Percentiles rank a stretch among this genome's conserved stretches.
Evolutionary conservation across 306 rosid genomes (phyloP).

Genomic region (Vigna hirtella): DNA sequence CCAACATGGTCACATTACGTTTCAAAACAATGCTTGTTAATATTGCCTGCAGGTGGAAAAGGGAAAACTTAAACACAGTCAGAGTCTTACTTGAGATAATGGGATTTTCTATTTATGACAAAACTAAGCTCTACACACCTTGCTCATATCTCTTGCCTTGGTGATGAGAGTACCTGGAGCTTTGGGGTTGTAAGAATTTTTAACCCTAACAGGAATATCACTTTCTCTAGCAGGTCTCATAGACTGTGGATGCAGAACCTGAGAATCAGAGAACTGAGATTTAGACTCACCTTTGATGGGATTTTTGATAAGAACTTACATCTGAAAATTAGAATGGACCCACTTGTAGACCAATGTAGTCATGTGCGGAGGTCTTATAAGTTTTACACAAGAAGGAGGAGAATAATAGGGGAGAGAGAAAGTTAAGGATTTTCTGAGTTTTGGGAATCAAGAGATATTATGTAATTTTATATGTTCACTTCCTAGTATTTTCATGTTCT

Average conservation of each 20-base stretch:
- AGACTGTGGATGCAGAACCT: conserved; percentile 99
- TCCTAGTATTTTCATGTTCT: too few relatives aligned
- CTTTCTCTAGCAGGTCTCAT: conserved; percentile 99
- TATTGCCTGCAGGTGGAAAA: conserved; percentile 73
- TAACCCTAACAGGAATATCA: conserved; percentile 97
- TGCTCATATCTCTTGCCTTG: conserved; percentile 86
- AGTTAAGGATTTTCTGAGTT: too few relatives aligned
- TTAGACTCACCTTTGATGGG: neutral
- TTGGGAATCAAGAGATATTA: too few relatives aligned
- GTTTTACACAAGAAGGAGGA: too few relatives aligned
- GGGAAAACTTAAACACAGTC: conserved; percentile 27
- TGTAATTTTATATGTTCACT: too few relatives aligned
- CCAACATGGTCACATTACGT: conserved; percentile 96
- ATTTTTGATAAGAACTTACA: neutral
- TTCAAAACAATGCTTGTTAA: conserved; percentile 95
- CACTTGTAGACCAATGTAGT: too few relatives aligned
- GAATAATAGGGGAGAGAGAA: too few relatives aligned
- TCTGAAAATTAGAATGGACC: too few relatives aligned
- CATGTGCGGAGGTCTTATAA: too few relatives aligned
- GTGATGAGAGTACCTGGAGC: conserved; percentile 98
- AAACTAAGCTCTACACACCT: conserved; percentile 62
- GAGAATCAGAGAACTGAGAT: conserved; percentile 44
- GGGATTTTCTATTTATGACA: conserved; percentile 33
- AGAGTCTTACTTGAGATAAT: conserved; percentile 25
- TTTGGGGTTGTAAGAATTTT: conserved; percentile 92